Evolutionary conservation across 441 rosid genomes (phyloP).

Genomic region (Euphorbia schlechtendalii): DNA sequence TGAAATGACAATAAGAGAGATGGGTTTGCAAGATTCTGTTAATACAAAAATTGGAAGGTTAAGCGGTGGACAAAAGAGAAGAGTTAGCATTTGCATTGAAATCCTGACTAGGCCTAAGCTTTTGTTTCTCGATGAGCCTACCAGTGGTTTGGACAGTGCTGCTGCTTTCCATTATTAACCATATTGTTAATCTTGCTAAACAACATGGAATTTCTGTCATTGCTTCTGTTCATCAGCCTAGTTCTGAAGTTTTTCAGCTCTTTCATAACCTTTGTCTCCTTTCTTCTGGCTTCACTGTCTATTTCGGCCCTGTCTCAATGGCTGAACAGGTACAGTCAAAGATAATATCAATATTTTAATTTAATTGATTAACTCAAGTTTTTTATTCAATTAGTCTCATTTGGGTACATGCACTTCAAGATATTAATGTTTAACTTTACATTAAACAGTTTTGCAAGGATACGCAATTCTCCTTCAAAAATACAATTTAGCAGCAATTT

Average conservation of each 20-base stretch:
- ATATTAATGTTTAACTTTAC: no score
- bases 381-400: no score
- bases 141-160: slow-evolving; percentile 60
- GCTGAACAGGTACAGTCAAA: slow-evolving; percentile 29
- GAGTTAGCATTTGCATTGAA: no score
- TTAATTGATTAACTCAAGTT: no score
- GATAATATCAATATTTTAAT: no score
- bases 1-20: slow-evolving; percentile 40
- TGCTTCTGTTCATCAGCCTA: slow-evolving; percentile 50
- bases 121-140: slow-evolving; percentile 50
- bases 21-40: slow-evolving; percentile 43
- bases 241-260: slow-evolving; percentile 48
- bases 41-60: slow-evolving; percentile 49
- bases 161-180: slow-evolving; percentile 47
- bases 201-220: slow-evolving; percentile 34
- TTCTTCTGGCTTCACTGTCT: slow-evolving; percentile 34
- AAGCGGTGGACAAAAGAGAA: slow-evolving; percentile 11
- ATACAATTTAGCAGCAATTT: no score
- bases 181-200: slow-evolving; percentile 31
- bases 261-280: slow-evolving; percentile 41
- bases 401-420: no score
- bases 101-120: slow-evolving; percentile 41
- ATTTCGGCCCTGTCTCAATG: slow-evolving; percentile 35
- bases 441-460: no score
- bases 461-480: no score